These are phyloP conservation scores for Trematosphaeria pertusa DNA, from an alignment of 2,329 filamentous ascomycete species.

Conservation along the genomic window DNA sequence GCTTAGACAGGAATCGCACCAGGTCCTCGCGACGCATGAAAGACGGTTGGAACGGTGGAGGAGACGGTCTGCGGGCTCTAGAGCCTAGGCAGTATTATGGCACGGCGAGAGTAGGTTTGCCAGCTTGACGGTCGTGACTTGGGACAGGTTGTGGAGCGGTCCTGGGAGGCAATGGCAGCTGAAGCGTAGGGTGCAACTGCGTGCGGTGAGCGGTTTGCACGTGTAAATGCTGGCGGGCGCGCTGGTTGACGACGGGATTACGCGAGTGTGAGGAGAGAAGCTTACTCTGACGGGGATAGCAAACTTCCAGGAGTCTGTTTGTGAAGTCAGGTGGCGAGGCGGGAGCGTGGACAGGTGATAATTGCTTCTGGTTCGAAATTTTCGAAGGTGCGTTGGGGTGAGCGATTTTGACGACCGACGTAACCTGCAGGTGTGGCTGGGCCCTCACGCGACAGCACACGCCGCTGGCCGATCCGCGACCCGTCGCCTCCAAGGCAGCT, in stretches of 20 bases:
- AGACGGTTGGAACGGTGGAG: slow-evolving; percentile 28
- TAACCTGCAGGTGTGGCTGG: not conserved
- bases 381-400: slow-evolving; percentile 1
- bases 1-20: slow-evolving; percentile 91
- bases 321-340: not conserved
- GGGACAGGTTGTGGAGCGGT: slow-evolving; percentile 11
- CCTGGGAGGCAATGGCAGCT: slow-evolving; percentile 19
- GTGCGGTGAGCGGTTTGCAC: slow-evolving; percentile 13
- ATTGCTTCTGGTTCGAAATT: too few relatives aligned
- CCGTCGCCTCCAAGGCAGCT: slow-evolving; percentile 2
- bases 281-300: not conserved
- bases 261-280: not conserved
- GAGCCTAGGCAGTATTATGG: slow-evolving; percentile 44
- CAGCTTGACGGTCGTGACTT: slow-evolving; percentile 40
- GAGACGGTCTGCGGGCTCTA: slow-evolving; percentile 43
- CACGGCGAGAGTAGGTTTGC: slow-evolving; percentile 29
- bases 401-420: not conserved
- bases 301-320: not conserved
- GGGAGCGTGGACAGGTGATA: slow-evolving; percentile 2
- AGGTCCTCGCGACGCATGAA: slow-evolving; percentile 92
- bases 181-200: slow-evolving; percentile 12
- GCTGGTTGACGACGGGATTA: too few relatives aligned
- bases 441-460: not conserved
- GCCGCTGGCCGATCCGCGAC: slow-evolving; percentile 1
- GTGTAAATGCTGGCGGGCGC: slow-evolving; percentile 7